Base-by-base conservation (phyloP, 768 basidiomycete genomes). In the Brasilioporus rufonigricans region DNA sequence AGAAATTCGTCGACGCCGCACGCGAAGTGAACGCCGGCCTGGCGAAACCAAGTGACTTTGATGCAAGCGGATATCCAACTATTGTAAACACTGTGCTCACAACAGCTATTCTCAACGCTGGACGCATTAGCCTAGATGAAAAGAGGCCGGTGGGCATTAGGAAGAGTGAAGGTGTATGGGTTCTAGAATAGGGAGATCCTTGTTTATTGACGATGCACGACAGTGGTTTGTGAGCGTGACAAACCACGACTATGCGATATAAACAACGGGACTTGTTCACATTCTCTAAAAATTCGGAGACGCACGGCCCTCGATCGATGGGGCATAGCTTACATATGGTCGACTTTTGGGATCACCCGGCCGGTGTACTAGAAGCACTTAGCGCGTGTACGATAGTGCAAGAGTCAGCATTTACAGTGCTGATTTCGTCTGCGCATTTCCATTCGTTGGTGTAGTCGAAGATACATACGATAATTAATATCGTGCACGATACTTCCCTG, bases 101-200 rank as follows among this genome's bases (percentile, higher is more conserved):
- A 18, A 93, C 91, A 12, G 90, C 90, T 14, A 92, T 96, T 67
- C 80, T 96, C 61, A 84, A 95, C 58, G 94, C 94, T 26, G 94
- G 94, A 14, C 83, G 94, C 52, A 86, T 92, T 68, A 91, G 89
- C 65, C 73, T 96, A 52, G 92, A 96, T 70, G 92, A 96, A 80
- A 91, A 88, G 76, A 75, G 93, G 57, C 79, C 89, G 8, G 92
- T 96, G 48, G 78, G 76, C 29, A 89, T 97, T 70, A 84, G 78
- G 76, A 83, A 84, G 72, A 77, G 77, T 19, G 82, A 77, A 32
- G 79, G 77, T 57, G 70, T 73, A 50, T 93, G 89, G 89, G 65
- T 83, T 58, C 75, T 93, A 48, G 83, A 87, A 69, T 92, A 65
- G 74, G 74, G 72, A 10, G 10, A 16, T n/a, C 21, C 24, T 44